Evolutionary conservation across 805 yeast genomes (phyloP).

Genomic region (Hanseniaspora thailandica): DNA sequence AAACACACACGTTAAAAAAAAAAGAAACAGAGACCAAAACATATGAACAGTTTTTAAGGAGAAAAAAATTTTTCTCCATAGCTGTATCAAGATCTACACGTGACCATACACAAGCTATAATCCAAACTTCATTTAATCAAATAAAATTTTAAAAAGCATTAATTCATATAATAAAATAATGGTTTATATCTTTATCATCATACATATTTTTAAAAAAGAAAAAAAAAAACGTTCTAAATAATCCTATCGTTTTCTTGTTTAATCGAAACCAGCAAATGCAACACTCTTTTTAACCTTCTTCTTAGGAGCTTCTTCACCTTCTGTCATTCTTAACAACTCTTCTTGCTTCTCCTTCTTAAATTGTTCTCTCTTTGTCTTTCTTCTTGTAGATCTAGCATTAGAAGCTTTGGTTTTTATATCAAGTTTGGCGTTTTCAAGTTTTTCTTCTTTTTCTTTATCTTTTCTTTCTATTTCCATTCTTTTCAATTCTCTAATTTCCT

Average conservation of each 20-base stretch:
- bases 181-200: too few species aligned
- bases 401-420: conserved; percentile 66
- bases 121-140: too few species aligned
- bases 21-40: not conserved
- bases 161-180: too few species aligned
- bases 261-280: conserved; percentile 15
- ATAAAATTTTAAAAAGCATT: too few species aligned
- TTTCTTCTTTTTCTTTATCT: conserved; percentile 56
- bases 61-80: not conserved
- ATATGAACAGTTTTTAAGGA: not conserved
- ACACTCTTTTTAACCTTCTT: conserved; percentile 16
- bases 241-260: not conserved
- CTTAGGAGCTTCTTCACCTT: not conserved
- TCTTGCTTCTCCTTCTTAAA: conserved; percentile 14
- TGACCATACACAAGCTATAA: too few species aligned
- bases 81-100: too few species aligned
- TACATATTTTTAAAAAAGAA: not conserved
- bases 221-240: not conserved
- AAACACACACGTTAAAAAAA: not conserved
- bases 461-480: conserved; percentile 77
- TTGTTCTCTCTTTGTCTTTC: conserved; percentile 36
- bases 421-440: conserved; percentile 62
- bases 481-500: conserved; percentile 77
- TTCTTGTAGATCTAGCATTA: conserved; percentile 55
- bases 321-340: not conserved